These are phyloP conservation scores for Auxenochlorella pyrenoidosa DNA, from an alignment of 139 green algal species.

Conservation along the genomic window DNA sequence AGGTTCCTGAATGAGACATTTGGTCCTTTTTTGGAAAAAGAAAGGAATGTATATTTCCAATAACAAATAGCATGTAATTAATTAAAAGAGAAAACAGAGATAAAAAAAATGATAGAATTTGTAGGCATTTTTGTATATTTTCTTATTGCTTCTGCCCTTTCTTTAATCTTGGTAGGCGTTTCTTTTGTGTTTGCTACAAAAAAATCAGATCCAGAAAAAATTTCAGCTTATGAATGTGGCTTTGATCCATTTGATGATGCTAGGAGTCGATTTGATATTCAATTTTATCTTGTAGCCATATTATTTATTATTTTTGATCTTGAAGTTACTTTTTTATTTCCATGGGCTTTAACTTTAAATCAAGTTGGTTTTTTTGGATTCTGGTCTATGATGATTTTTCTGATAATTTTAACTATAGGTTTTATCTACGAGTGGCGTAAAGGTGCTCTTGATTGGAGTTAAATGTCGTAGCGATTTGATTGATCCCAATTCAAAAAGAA, in stretches of 20 bases:
- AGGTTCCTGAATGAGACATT: no score
- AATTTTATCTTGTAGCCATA: conserved; percentile 73
- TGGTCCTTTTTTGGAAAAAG: conserved; percentile 44
- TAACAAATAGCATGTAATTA: conserved; percentile 25
- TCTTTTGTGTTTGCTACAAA: conserved; percentile 67
- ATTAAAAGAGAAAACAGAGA: conserved; percentile 11
- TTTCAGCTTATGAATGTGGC: conserved; percentile 67
- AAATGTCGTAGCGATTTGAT: conserved; percentile 20
- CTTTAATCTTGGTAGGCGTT: conserved; percentile 59
- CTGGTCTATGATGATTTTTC: conserved; percentile 33
- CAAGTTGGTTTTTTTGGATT: conserved; percentile 53
- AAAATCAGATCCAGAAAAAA: conserved; percentile 69
- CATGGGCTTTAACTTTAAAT: conserved; percentile 56
- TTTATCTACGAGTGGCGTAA: conserved; percentile 68
- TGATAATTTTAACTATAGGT: conserved; percentile 63
- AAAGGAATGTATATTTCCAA: conserved; percentile 35
- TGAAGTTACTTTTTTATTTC: conserved; percentile 64
- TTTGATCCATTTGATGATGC: conserved; percentile 72
- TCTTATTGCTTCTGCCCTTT: conserved; percentile 57
- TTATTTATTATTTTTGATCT: conserved; percentile 75
- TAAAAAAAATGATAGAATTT: conserved; percentile 61
- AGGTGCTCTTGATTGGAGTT: conserved; percentile 64
- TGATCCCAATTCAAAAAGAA: neutral
- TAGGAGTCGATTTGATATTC: conserved; percentile 68
- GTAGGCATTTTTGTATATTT: conserved; percentile 68